phyloP scores from a whole-genome alignment of 176 grass and related monocot species.

The Otatea glauca region DNA sequence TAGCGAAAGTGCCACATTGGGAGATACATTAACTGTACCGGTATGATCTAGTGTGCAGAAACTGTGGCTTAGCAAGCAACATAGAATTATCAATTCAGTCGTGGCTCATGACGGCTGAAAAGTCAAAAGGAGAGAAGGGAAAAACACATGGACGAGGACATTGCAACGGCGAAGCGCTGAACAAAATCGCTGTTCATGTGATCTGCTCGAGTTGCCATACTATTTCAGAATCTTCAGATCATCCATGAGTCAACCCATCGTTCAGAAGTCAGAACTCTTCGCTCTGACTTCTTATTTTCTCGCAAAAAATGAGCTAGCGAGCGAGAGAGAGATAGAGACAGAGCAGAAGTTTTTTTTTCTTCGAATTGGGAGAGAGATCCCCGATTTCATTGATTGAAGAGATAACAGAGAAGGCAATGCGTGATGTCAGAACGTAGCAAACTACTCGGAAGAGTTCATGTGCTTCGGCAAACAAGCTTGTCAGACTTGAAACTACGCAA shows the following conservation, averaged over 20 bases:
- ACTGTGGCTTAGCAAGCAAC: not conserved
- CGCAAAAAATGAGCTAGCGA: not conserved
- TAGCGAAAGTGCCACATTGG: not conserved
- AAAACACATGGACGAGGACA: not conserved
- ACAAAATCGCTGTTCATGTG: not conserved
- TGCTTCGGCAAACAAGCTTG: not conserved
- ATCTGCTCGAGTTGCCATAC: not conserved
- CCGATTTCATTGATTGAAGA: too few species aligned
- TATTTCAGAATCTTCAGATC: conserved; percentile 8
- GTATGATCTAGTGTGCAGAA: not conserved
- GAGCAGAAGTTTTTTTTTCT: not conserved
- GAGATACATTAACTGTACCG: not conserved
- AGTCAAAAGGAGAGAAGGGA: not conserved
- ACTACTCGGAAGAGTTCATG: not conserved
- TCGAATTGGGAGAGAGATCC: too few species aligned
- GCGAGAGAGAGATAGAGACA: too few species aligned
- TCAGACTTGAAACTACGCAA: not conserved
- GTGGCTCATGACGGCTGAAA: not conserved
- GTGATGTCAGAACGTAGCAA: not conserved
- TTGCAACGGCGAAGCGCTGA: not conserved
- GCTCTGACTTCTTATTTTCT: not conserved
- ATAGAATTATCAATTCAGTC: not conserved
- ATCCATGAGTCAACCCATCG: not conserved
- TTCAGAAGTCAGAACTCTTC: not conserved
- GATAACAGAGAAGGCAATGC: not conserved